Evolutionary conservation across 2,329 filamentous ascomycete species (phyloP).

Genomic region (Emmonsiellopsis sp.): DNA sequence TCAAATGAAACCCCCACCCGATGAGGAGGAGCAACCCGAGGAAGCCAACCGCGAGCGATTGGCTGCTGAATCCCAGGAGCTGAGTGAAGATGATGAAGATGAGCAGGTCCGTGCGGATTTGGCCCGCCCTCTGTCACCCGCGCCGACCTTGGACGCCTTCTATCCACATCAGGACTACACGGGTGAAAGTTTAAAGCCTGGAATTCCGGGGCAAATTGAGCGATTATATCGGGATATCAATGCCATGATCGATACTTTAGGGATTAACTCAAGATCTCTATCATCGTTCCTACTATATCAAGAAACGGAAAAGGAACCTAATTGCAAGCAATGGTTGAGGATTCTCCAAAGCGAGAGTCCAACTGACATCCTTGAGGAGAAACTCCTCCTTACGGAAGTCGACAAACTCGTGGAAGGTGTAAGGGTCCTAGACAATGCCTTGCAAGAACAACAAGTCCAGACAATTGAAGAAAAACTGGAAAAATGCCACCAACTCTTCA

Average conservation of each 20-base stretch:
- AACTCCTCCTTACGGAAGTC: slow-evolving; percentile 71
- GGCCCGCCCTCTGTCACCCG: slow-evolving; percentile 33
- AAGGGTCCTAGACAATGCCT: slow-evolving; percentile 53
- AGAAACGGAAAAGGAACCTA: slow-evolving; percentile 35
- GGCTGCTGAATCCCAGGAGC: slow-evolving; percentile 27
- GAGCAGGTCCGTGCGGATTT: slow-evolving; percentile 38
- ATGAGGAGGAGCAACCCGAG: slow-evolving; percentile 22
- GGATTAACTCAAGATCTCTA: slow-evolving; percentile 68
- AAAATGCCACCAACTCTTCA: slow-evolving; percentile 50
- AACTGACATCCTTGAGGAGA: slow-evolving; percentile 59
- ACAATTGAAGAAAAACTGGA: slow-evolving; percentile 61
- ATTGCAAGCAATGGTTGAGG: slow-evolving; percentile 40
- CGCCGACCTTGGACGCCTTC: slow-evolving; percentile 39
- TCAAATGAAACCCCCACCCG: slow-evolving; percentile 15
- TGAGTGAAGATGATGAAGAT: slow-evolving; percentile 40
- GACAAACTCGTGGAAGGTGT: slow-evolving; percentile 58
- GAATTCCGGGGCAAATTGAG: slow-evolving; percentile 42
- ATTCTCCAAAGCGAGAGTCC: slow-evolving; percentile 41
- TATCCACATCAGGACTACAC: slow-evolving; percentile 39
- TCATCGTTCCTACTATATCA: slow-evolving; percentile 47
- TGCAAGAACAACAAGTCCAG: slow-evolving; percentile 60
- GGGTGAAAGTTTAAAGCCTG: slow-evolving; percentile 36
- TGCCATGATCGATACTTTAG: slow-evolving; percentile 88
- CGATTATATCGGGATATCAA: slow-evolving; percentile 43
- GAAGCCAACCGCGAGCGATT: slow-evolving; percentile 21